phyloP scores from a whole-genome alignment of 2,329 filamentous ascomycete genomes.

The Dryadomyces quercus-mongolicae region DNA sequence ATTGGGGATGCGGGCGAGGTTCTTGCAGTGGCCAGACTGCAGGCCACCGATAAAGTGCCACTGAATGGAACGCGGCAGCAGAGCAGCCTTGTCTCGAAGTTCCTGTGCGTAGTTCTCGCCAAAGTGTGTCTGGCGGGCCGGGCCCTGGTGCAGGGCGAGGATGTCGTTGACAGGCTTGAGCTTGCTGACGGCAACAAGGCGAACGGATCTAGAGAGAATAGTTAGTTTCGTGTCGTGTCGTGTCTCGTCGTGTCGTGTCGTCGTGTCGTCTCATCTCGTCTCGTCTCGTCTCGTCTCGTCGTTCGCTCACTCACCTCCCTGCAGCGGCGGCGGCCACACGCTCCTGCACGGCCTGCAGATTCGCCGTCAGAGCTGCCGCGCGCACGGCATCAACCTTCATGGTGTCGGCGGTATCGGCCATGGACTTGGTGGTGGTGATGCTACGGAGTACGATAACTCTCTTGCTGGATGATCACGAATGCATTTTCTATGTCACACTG shows the following conservation, averaged over 20 bases:
- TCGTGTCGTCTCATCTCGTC: no score
- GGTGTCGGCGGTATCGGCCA: neutral
- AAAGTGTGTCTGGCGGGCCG: conserved; percentile 60
- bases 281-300: no score
- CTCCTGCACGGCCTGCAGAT: conserved; percentile 47
- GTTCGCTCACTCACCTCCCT: neutral
- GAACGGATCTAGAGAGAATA: conserved; percentile 46
- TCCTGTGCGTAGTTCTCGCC: conserved; percentile 96
- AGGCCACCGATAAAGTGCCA: conserved; percentile 98
- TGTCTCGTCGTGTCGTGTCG: no score
- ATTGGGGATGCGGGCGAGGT: conserved; percentile 74
- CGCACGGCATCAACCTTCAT: conserved; percentile 53
- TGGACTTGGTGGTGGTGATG: neutral
- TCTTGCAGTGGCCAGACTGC: conserved; percentile 88
- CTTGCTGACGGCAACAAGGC: conserved; percentile 91
- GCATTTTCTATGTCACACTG: no score
- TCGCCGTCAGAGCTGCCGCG: conserved; percentile 48
- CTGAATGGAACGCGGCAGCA: conserved; percentile 63
- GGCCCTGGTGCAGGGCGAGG: conserved; percentile 60
- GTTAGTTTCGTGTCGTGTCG: no score
- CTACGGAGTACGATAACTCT: no score
- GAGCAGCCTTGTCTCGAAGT: conserved; percentile 68
- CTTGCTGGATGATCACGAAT: no score
- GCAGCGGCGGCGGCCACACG: conserved; percentile 40
- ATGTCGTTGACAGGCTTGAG: conserved; percentile 90